These are phyloP conservation scores for Phaseolus lunatus DNA, from an alignment of 306 rosid species.

Conservation along the genomic window DNA sequence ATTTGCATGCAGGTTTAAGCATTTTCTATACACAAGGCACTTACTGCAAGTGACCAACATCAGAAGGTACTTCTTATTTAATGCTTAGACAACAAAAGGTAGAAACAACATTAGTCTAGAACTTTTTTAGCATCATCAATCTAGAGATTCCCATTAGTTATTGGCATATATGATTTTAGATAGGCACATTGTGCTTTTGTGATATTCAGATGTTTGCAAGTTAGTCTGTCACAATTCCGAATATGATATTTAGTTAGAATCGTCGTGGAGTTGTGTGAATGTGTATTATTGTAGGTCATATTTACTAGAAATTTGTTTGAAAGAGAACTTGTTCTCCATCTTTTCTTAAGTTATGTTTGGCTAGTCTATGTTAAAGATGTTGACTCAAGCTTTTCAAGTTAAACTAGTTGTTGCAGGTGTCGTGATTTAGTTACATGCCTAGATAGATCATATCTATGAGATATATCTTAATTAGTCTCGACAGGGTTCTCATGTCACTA, in stretches of 20 bases:
- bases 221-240: conserved; percentile 50
- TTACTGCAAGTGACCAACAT: conserved; percentile 56
- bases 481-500: conserved; percentile 28
- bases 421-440: conserved; percentile 49
- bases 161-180: conserved; percentile 45
- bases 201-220: conserved; percentile 49
- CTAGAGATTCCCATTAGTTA: conserved; percentile 53
- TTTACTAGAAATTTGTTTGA: conserved; percentile 45
- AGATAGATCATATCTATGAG: conserved; percentile 30
- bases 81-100: conserved; percentile 56
- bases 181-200: conserved; percentile 46
- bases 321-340: conserved; percentile 44
- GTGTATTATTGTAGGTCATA: conserved; percentile 54
- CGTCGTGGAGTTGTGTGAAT: conserved; percentile 46
- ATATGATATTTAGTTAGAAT: conserved; percentile 50
- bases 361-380: conserved; percentile 48
- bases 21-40: conserved; percentile 59
- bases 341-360: conserved; percentile 46
- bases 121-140: conserved; percentile 47
- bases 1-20: conserved; percentile 66
- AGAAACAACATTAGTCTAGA: conserved; percentile 62
- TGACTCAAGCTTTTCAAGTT: conserved; percentile 44
- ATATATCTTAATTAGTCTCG: conserved; percentile 29
- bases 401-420: conserved; percentile 21
- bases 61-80: conserved; percentile 44